Base-by-base conservation (phyloP, 305 asterid species). In the Rubia tinctorum region DNA sequence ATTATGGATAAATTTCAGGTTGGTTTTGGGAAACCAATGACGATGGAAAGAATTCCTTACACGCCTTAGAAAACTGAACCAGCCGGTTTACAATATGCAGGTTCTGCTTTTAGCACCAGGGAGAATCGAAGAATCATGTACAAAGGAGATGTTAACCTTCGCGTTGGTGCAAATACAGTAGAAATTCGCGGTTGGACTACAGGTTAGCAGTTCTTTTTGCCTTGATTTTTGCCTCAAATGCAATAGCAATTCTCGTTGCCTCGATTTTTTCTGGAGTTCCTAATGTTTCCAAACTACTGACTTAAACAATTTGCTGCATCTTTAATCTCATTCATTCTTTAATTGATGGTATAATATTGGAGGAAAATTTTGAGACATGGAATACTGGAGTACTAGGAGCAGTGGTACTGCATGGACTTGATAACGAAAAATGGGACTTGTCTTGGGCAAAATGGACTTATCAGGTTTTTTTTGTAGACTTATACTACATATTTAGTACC, bases 361-460 rank as follows among this genome's bases (percentile, higher is more conserved):
- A 61, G 92, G 95, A 56, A 56, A 93, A 92, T 80, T 94, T 74
- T 66, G 98, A 92, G 86, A 78, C 89, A 37, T 90, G 96, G 97
- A 86, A 71, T 83, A 89, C 95, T 0, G 98, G 99, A 66, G 80
- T 94, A 37, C 81, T 85, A 78, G 97, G 98, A 56, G 96, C 98
- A 0, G 93, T 94, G 70, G 96, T 88, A 45, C 67, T 92, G 88
- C 89, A 86, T 20, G 99, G 97, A 62, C 95, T 94, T 64, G 92
- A 84, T 78, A 86, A 80, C 22, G 97, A 98, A 77, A 91, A 86
- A 84, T 58, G 73, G 87, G 96, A 94, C 77, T 83, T 92, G 84
- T 73, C 96, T 30, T 88, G 96, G 97, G 89, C 91, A 63, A 87
- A 82, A 81, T 94, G 99, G 99, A 91, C 92, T 63, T 94, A 91